Percentiles rank a stretch among this genome's conserved stretches.
Conservation (phyloP, 208 protist genomes). For the Acanthamoeba royreba region DNA sequence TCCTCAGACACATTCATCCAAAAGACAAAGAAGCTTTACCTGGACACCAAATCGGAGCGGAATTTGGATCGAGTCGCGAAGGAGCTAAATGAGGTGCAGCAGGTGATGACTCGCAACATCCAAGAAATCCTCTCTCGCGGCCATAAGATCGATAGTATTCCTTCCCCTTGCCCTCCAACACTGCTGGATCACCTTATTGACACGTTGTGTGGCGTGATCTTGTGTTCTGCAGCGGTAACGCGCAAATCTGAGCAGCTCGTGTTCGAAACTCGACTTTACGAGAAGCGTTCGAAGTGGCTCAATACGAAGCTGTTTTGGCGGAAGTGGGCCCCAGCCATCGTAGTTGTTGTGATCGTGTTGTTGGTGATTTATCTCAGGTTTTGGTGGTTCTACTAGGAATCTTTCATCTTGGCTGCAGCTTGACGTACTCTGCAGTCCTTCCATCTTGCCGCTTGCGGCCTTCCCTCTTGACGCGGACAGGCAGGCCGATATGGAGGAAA, state of each 20-base stretch:
- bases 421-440: too few relatives aligned
- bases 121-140: slow-evolving; percentile 79
- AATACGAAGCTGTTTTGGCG: slow-evolving; percentile 66
- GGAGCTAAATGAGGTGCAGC: slow-evolving; percentile 77
- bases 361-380: slow-evolving; percentile 72
- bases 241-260: slow-evolving; percentile 37
- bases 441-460: too few relatives aligned
- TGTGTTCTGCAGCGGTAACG: background rate
- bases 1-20: slow-evolving; percentile 80
- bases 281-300: slow-evolving; percentile 72
- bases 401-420: too few relatives aligned
- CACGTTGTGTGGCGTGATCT: background rate
- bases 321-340: slow-evolving; percentile 66
- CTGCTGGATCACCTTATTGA: background rate
- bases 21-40: slow-evolving; percentile 78
- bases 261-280: slow-evolving; percentile 65
- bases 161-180: background rate
- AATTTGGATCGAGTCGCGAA: slow-evolving; percentile 75
- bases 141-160: slow-evolving; percentile 75
- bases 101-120: slow-evolving; percentile 84
- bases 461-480: too few relatives aligned
- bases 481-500: too few relatives aligned
- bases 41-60: slow-evolving; percentile 73
- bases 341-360: slow-evolving; percentile 58
- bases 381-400: slow-evolving; percentile 57